Evolutionary conservation across 2,329 filamentous ascomycete species (phyloP).

Genomic region (Botryotinia calthae): DNA sequence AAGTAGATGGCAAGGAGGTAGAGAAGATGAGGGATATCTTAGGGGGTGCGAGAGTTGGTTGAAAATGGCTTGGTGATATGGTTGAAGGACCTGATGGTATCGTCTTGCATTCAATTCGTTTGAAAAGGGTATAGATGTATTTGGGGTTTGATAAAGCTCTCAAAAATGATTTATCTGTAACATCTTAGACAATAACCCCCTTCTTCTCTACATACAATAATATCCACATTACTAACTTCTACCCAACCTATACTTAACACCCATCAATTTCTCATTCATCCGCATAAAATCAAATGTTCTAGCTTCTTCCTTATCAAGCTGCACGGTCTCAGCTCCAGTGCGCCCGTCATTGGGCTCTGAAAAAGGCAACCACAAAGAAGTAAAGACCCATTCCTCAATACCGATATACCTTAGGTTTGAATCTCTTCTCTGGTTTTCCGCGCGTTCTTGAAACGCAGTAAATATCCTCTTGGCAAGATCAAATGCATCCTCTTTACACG

Average conservation of each 20-base stretch:
- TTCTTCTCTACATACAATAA: background rate
- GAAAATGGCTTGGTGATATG: background rate
- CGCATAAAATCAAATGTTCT: background rate
- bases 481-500: too few species aligned
- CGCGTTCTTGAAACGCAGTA: background rate
- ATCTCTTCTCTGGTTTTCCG: too few species aligned
- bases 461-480: background rate
- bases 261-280: background rate
- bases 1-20: constrained; percentile 32
- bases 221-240: background rate
- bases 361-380: background rate
- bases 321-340: background rate
- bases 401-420: constrained; percentile 8
- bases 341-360: background rate
- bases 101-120: background rate
- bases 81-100: background rate
- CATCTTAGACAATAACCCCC: background rate
- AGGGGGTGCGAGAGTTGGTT: background rate
- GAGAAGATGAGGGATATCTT: constrained; percentile 17
- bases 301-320: background rate
- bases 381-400: background rate
- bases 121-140: background rate
- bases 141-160: background rate
- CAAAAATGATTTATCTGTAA: background rate
- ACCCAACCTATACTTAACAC: background rate